These are phyloP conservation scores for Wolfiporia cocos DNA, from an alignment of 1,284 basidiomycete genomes.

Conservation along the genomic window DNA sequence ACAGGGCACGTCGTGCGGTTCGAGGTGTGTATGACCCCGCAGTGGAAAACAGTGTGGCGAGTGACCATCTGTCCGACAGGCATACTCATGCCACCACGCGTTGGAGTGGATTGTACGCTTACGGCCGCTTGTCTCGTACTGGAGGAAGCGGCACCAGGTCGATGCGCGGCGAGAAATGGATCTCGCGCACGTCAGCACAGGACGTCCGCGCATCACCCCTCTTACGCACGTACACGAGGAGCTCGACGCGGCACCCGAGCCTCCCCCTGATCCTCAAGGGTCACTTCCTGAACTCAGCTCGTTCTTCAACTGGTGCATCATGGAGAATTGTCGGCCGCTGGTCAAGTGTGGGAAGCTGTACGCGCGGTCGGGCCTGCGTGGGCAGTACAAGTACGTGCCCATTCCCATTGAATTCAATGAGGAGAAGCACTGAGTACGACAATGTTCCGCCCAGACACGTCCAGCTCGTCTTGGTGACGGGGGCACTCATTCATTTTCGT, in stretches of 20 bases:
- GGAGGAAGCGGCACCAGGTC: slow-evolving; percentile 64
- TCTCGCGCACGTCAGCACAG: slow-evolving; percentile 45
- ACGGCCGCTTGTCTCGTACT: slow-evolving; percentile 63
- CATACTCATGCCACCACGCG: slow-evolving; percentile 56
- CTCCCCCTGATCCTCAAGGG: slow-evolving; percentile 42
- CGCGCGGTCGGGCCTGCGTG: slow-evolving; percentile 57
- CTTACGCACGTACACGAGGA: slow-evolving; percentile 33
- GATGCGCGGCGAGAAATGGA: slow-evolving; percentile 81
- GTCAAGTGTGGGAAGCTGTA: slow-evolving; percentile 66
- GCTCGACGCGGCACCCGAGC: slow-evolving; percentile 38
- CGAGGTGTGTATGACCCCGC: slow-evolving; percentile 44
- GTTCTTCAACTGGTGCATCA: slow-evolving; percentile 77
- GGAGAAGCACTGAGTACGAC: not conserved
- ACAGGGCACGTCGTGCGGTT: slow-evolving; percentile 69
- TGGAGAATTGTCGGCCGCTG: slow-evolving; percentile 71
- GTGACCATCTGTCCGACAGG: slow-evolving; percentile 30
- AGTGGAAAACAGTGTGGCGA: not conserved
- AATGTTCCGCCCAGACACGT: slow-evolving; percentile 60
- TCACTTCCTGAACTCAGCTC: slow-evolving; percentile 51
- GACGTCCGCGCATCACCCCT: slow-evolving; percentile 52
- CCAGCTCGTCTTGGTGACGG: slow-evolving; percentile 62
- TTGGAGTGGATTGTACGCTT: slow-evolving; percentile 78
- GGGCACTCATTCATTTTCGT: slow-evolving; percentile 58
- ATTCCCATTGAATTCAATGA: not conserved
- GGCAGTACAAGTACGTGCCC: slow-evolving; percentile 60